Evolutionary conservation across 345 rosid species (phyloP).

Genomic region (Linum lewisii): DNA sequence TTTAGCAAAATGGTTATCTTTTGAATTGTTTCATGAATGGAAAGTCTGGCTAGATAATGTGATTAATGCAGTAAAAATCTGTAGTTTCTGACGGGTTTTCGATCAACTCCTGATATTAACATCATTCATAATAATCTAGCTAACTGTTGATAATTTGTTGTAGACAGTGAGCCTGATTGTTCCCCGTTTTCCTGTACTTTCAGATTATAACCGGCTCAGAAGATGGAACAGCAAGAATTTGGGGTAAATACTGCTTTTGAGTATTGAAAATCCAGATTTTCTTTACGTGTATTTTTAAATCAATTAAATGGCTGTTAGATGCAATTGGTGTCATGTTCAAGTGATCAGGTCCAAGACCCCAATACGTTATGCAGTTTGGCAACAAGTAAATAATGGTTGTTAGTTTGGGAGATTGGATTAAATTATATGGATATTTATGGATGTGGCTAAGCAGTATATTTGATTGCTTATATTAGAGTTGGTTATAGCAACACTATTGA

Average conservation of each 20-base stretch:
- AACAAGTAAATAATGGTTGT: neutral
- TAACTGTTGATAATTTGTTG: conserved; percentile 3
- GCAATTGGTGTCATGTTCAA: neutral
- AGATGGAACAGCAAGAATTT: conserved; percentile 88
- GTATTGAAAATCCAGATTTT: conserved; percentile 3
- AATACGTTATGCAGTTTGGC: neutral
- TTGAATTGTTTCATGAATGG: neutral
- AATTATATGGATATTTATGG: neutral
- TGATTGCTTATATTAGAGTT: neutral
- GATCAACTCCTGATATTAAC: neutral
- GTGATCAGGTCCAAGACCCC: neutral
- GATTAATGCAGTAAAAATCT: no score
- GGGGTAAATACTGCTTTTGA: conserved; percentile 52
- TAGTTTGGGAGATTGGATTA: neutral
- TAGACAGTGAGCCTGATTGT: conserved; percentile 5
- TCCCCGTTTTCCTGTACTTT: conserved; percentile 14
- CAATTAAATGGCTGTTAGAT: neutral
- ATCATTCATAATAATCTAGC: neutral
- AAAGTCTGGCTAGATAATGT: neutral
- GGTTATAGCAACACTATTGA: neutral
- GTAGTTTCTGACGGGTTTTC: neutral
- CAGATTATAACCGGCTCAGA: conserved; percentile 95
- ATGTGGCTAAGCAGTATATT: neutral
- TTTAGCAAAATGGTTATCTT: neutral
- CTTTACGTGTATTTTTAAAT: neutral